These are phyloP conservation scores for Uronychia binucleata DNA, from an alignment of 73 alveolate species.

Conservation along the genomic window DNA sequence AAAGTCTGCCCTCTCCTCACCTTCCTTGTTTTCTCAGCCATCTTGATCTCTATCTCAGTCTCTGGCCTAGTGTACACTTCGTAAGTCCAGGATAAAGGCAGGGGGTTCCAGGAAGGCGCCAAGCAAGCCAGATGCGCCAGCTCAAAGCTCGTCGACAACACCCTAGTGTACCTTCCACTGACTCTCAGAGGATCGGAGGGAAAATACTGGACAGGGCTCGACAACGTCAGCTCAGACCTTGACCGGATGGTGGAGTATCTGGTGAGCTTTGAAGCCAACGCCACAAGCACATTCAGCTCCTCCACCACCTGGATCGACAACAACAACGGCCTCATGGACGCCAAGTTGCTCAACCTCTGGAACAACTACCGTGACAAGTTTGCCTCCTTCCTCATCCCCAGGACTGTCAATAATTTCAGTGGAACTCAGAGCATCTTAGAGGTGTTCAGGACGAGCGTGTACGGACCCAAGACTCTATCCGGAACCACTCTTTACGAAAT, in stretches of 20 bases:
- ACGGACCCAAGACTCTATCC: background rate
- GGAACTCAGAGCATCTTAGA: background rate
- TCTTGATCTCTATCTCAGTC: background rate
- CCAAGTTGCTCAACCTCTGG: background rate
- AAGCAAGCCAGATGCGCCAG: background rate
- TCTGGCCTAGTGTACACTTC: conserved; percentile 11
- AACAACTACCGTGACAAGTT: background rate
- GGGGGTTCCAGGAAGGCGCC: background rate
- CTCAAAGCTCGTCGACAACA: background rate
- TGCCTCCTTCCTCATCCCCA: too few relatives aligned
- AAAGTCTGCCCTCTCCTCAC: background rate
- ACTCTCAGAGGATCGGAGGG: background rate
- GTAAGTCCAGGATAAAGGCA: background rate
- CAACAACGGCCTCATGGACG: conserved; percentile 5
- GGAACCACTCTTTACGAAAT: background rate
- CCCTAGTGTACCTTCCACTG: background rate
- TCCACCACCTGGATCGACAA: conserved; percentile 6
- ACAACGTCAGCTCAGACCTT: background rate
- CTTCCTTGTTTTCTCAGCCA: background rate
- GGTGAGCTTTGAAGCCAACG: background rate
- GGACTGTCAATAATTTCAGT: background rate
- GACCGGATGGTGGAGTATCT: background rate
- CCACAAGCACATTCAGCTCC: background rate
- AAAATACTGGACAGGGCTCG: background rate
- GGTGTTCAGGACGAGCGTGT: background rate